Percentiles rank a stretch among this genome's conserved stretches.
Conservation (phyloP, 257 asterid genomes). For the Ilex asprella region DNA sequence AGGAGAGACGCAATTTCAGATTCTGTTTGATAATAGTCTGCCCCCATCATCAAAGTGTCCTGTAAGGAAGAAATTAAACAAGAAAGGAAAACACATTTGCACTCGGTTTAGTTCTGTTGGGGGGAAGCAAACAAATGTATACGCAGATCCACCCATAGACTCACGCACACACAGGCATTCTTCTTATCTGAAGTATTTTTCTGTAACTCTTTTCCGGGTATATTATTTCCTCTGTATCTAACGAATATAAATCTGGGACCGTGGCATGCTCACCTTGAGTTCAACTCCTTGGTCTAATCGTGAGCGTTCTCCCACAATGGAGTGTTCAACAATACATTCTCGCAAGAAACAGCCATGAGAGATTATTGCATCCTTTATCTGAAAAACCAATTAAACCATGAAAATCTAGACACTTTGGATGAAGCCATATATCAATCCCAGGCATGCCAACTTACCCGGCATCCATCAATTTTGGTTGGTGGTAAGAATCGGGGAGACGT, state of each 20-base stretch:
- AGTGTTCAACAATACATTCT: conserved; percentile 72
- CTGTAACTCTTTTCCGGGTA: too few species aligned
- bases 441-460: conserved; percentile 44
- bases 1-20: conserved; percentile 80
- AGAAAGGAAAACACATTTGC: background rate
- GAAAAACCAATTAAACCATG: conserved; percentile 13
- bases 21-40: conserved; percentile 83
- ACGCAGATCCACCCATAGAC: too few species aligned
- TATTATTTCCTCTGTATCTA: background rate
- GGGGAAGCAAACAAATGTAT: background rate
- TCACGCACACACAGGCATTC: background rate
- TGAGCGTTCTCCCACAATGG: conserved; percentile 91
- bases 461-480: conserved; percentile 80
- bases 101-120: background rate
- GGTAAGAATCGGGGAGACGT: conserved; percentile 96
- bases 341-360: conserved; percentile 95
- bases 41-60: conserved; percentile 96
- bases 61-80: conserved; percentile 14
- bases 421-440: background rate
- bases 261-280: conserved; percentile 47
- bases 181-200: too few species aligned
- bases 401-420: conserved; percentile 3
- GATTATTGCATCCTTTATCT: conserved; percentile 89
- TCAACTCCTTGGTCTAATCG: conserved; percentile 87
- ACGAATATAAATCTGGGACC: background rate